phyloP scores from a whole-genome alignment of 208 protist species.

The Entamoeba invadens region DNA sequence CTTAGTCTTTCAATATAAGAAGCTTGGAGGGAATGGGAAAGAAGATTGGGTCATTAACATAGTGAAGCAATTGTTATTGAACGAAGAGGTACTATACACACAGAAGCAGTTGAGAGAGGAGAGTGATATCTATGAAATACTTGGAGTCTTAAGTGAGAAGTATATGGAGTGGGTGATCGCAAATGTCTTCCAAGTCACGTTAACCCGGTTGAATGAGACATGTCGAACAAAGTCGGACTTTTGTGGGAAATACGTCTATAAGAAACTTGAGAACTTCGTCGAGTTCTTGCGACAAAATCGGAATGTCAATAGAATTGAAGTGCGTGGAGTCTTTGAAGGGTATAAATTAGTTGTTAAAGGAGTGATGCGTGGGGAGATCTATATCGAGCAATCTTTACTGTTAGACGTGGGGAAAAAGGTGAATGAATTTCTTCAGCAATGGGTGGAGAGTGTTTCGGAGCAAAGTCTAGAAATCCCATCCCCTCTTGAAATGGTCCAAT shows the following conservation, averaged over 20 bases:
- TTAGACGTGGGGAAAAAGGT: not conserved
- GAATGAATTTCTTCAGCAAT: not conserved
- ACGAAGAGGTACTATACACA: too few relatives aligned
- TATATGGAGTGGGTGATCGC: not conserved
- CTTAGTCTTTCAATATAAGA: too few relatives aligned
- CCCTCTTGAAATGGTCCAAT: not conserved
- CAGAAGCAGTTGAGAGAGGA: not conserved
- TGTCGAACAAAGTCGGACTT: not conserved
- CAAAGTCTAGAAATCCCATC: not conserved
- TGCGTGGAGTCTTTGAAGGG: not conserved
- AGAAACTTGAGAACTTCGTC: not conserved
- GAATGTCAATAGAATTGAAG: not conserved
- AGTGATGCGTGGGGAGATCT: not conserved
- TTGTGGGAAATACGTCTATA: not conserved
- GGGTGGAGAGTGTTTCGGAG: not conserved
- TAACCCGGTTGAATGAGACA: not conserved
- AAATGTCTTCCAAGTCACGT: not conserved
- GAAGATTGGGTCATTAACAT: too few relatives aligned
- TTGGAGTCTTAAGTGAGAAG: not conserved
- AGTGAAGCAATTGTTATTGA: too few relatives aligned
- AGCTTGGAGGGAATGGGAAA: too few relatives aligned
- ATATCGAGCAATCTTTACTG: not conserved
- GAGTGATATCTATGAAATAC: not conserved
- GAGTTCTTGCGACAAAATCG: not conserved
- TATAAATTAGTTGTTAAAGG: not conserved